phyloP scores from a whole-genome alignment of 306 rosid genomes.

The Pachyrhizus erosus region DNA sequence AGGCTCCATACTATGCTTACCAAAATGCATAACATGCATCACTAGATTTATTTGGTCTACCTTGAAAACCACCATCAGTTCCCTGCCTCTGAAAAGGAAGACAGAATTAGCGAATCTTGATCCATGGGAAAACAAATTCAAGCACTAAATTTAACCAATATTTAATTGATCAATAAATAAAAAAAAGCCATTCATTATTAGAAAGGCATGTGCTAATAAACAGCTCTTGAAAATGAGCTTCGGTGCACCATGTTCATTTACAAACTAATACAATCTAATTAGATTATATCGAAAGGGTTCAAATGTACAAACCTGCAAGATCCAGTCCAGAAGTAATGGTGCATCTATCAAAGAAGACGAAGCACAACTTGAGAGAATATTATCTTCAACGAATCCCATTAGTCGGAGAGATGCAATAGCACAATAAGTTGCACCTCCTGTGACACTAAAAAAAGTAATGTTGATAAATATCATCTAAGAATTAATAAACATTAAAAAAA shows the following conservation, averaged over 20 bases:
- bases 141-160: slow-evolving; percentile 5
- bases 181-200: slow-evolving; percentile 30
- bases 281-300: background rate
- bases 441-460: slow-evolving; percentile 61
- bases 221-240: slow-evolving; percentile 8
- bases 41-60: slow-evolving; percentile 85
- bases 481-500: slow-evolving; percentile 33
- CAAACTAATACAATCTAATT: slow-evolving; percentile 19
- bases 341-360: slow-evolving; percentile 64
- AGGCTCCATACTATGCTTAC: slow-evolving; percentile 50
- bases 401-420: slow-evolving; percentile 86
- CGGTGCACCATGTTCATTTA: background rate
- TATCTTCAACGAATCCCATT: slow-evolving; percentile 87
- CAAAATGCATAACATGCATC: slow-evolving; percentile 97
- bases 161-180: slow-evolving; percentile 12
- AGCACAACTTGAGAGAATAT: slow-evolving; percentile 58
- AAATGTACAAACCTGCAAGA: slow-evolving; percentile 70
- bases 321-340: slow-evolving; percentile 82
- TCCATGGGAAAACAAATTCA: background rate
- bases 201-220: slow-evolving; percentile 27
- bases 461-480: slow-evolving; percentile 53
- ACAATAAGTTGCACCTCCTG: slow-evolving; percentile 97
- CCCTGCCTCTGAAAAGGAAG: slow-evolving; percentile 73
- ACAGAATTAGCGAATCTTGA: slow-evolving; percentile 27
- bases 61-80: slow-evolving; percentile 91